Evolutionary conservation across 345 rosid species (phyloP), one percentile per base, ranked within the genome.

Genomic region (Salix exigua): DNA sequence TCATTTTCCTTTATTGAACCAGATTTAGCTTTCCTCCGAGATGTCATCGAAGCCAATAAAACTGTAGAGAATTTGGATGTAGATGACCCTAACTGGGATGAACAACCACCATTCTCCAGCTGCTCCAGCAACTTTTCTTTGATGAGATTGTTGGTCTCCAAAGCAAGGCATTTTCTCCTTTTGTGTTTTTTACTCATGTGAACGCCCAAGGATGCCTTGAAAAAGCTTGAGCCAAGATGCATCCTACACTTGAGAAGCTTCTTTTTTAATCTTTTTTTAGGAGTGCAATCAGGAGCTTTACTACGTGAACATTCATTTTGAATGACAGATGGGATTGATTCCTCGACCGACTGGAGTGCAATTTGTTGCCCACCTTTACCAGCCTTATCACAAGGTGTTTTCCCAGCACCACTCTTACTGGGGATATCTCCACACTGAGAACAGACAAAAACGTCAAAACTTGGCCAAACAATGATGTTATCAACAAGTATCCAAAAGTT

Each of bases 151-250:
- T 83, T 71, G 6, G 44, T 71, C 69, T 73, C 75, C 68, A 58
- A 66, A 5, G 77, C 28, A 68, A 63, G 37, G 44, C 25, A 75
- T 74, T 86, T 92, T 73, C 71, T 78, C 91, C 68, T 90, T 75
- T 72, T 89, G 72, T 81, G 90, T 72, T 86, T 90, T 85, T 86
- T 87, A 55, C 77, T 91, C 84, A 73, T 86, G 55, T 60, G 85
- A 11, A 79, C 64, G 61, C 68, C 83, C 10, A 93, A 44, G 61
- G 89, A 68, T 70, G 80, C 81, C 80, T 79, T 79, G 71, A 89
- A 89, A 50, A 82, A 72, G 17, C 55, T 89, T 48, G 85, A 67
- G 69, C 98, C 86, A 77, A 88, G 63, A 71, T 74, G 84, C 73
- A 85, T 66, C 60, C 67, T 81, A 63, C 35, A 53, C 87, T 85